Evolutionary conservation across 768 basidiomycete genomes (phyloP), one percentile per base, ranked within the genome.

Genomic region (Imleria badia): DNA sequence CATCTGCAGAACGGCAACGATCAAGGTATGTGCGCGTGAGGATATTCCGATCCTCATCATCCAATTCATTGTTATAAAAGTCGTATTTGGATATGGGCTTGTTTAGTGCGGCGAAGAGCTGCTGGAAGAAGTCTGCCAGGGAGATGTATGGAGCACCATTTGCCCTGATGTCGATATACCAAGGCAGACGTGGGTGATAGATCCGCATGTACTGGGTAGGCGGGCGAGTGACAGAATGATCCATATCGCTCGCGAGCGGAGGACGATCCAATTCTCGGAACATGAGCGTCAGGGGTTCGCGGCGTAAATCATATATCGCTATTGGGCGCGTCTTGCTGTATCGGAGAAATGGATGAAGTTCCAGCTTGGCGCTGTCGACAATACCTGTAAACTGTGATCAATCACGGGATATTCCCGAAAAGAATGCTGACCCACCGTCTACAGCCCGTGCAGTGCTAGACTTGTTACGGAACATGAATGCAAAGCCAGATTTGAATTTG

Each of bases 141-240:
- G 84, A 83, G 50, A 87, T 75, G n/a, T 85, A 85, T 22, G 78
- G 69, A 3, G 76, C 75, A 26, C 59, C 59, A 9, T 66, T 66
- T 38, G 77, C 68, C 22, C 64, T 62, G 17, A 86, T 72, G 58
- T 87, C 86, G 65, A 89, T 78, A 68, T 80, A 85, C 87, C 87
- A 89, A 1, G 87, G 86, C 1, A 85, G 69, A 34, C 73, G 71
- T 0, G 78, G 69, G 66, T 85, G 83, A 61, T 76, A 82, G 46
- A 88, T 62, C 13, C 83, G 81, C 73, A 87, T 78, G 52, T 68
- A 69, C 6, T 70, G 62, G 0, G 78, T 70, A 2, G 82, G 75
- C 1, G 84, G 84, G 38, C 73, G 72, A 14, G 80, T 81, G 22
- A 79, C 81, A 48, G 81, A 75, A 41, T 81, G 82, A 13, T 75